Base-by-base conservation (phyloP, 306 rosid species). In the Vigna mungo region DNA sequence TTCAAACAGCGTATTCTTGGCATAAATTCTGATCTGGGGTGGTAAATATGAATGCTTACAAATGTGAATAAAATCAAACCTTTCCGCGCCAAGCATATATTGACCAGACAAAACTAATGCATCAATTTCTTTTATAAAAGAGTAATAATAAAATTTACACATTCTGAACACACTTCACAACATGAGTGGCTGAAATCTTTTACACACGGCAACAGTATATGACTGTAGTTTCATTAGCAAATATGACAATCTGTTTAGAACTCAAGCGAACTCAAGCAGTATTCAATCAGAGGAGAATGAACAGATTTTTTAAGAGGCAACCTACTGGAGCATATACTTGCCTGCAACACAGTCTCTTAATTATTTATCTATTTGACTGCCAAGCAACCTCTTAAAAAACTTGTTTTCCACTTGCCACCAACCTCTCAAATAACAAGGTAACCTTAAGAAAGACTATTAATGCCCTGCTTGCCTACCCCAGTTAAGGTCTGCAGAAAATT, bases 381-480 rank as follows among this genome's bases (percentile, higher is more conserved):
- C 52, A 65, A 64, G 27, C 16, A 37, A 39, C 51, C 51, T 17
- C 49, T 11, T 10, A 64, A 41, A 32, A 15, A 7, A 58, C 12
- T 58, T 55, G 16, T 21, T 18, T 3, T 12, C 66, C 41, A 59
- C 58, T 56, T 56, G 32, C 15, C 34, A 1, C n/a, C 69, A 63
- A 34, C 15, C 70, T 60, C 41, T 7, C 16, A 44, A 3, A 44
- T 15, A 61, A 43, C 74, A 21, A 8, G 70, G 69, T 30, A 12
- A 69, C 9, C 47, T 27, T 32, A 52, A 23, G 36, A 43, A 27
- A 44, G 54, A 23, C 62, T 81, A 92, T 72, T 80, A 61, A 77
- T 60, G 80, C 54, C 94, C 84, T 4, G 49, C 80, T 54, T 82
- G 90, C 78, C 85, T 86, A 80, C 91, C 97, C 99, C 99, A 92